Base-by-base conservation (phyloP, 2,329 filamentous ascomycete species). In the Penicillium griseofulvum region DNA sequence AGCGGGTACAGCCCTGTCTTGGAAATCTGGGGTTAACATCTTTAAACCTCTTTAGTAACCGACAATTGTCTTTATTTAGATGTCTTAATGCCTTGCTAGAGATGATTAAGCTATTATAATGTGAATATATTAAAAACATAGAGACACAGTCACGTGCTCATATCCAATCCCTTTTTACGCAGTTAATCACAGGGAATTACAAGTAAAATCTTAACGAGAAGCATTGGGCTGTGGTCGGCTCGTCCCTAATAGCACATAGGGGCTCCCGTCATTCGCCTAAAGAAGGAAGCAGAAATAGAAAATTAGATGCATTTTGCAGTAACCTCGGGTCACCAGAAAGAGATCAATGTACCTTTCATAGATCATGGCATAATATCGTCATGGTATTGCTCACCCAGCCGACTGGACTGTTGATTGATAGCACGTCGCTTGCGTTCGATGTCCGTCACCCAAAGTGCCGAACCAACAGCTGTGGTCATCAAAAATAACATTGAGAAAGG, bases 401-500 rank as follows among this genome's bases (percentile, higher is more conserved):
- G 53, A 31, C 63, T 45, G 3, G 52, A 34, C 28, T 51, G 39
- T n/a, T 62, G 22, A 58, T 52, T 24, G 49, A 59, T 41, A 58
- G 63, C 56, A 65, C 66, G 65, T 29, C 71, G 75, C 62, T 83
- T 78, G 51, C 84, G 79, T 73, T 97, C 92, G 48, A 97, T 76
- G 61, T 87, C 85, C 2, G 87, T 87, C 2, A 86, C 90, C 92
- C 93, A 97, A 34, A 97, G 77, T 1, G 91, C 93, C 41, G 90
- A 87, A 2, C 93, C 94, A 19, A 86, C 85, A 1, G 92, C 88
- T 3, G 89, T 91, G 0, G 93, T 97, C 62, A 99, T 76, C 37
- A 97, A 80, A 71, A 97, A 97, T 69, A 97, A 86, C 81, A 99
- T 95, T n/a, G 89, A 95, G 46, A 97, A 74, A 12, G 93, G 81